Conservation (phyloP, 352 stramenopile species). For the Phytopythium ostracodes region DNA sequence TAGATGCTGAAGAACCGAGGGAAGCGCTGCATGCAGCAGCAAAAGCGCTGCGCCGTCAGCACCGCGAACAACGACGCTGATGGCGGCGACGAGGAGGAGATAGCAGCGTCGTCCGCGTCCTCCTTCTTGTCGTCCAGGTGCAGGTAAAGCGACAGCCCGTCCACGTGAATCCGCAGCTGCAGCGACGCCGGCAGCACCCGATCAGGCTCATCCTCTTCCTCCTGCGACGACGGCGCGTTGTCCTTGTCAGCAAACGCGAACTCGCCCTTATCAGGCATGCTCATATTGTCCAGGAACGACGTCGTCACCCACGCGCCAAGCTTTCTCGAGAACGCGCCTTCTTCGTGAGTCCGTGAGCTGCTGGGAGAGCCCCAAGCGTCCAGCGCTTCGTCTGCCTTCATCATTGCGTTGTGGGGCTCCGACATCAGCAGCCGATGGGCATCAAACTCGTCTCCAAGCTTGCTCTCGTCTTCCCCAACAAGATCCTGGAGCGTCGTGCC, state of each 20-base stretch:
- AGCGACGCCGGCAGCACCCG: constrained; percentile 40
- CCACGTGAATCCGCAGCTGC: constrained; percentile 72
- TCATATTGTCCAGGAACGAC: constrained; percentile 47
- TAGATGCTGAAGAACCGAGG: constrained; percentile 67
- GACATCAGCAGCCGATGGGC: background rate
- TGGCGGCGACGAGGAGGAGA: constrained; percentile 29
- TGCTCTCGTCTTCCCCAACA: background rate
- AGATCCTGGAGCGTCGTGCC: constrained; percentile 6
- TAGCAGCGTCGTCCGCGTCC: constrained; percentile 17
- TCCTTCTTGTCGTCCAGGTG: constrained; percentile 38
- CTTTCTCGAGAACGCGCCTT: constrained; percentile 40
- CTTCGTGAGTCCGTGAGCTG: constrained; percentile 15
- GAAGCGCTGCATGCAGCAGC: constrained; percentile 64
- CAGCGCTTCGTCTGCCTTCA: background rate
- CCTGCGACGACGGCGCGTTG: constrained; percentile 12
- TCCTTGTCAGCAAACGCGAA: constrained; percentile 6
- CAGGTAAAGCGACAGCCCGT: constrained; percentile 62
- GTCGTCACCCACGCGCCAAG: constrained; percentile 53
- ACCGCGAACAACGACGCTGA: constrained; percentile 17
- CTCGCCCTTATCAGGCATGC: constrained; percentile 16
- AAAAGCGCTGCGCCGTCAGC: constrained; percentile 68
- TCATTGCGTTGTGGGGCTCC: background rate
- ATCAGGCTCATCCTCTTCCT: constrained; percentile 21
- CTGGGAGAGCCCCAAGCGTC: constrained; percentile 9
- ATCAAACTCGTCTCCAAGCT: background rate